A percentile compares a stretch with the other conserved stretches of the same genome.
Conservation (phyloP, 345 rosid species). For the Hibiscus tridactylites region DNA sequence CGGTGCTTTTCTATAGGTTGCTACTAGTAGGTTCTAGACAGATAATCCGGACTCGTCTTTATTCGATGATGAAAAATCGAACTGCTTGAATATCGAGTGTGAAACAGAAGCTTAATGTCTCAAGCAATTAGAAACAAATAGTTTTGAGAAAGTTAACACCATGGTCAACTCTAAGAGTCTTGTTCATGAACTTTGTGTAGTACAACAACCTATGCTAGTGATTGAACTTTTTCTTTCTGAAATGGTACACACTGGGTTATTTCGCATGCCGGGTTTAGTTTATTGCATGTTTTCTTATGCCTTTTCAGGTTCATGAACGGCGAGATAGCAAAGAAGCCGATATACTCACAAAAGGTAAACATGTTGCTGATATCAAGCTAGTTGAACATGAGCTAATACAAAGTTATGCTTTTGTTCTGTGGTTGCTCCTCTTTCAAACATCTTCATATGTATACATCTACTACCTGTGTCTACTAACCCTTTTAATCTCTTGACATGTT, state of each 20-base stretch:
- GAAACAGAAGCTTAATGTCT: background rate
- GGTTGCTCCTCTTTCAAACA: background rate
- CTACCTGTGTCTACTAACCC: background rate
- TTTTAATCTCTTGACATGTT: constrained; percentile 8
- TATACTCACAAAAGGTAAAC: constrained; percentile 42
- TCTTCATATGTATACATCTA: background rate
- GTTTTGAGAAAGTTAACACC: background rate
- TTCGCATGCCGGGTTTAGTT: background rate
- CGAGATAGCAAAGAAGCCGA: constrained; percentile 21
- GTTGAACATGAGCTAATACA: background rate
- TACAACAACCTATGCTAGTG: background rate
- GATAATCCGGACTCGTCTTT: background rate
- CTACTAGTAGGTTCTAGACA: background rate
- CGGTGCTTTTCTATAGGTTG: background rate
- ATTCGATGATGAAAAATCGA: background rate
- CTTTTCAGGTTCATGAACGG: constrained; percentile 32
- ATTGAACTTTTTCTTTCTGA: background rate
- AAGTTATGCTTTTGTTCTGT: background rate
- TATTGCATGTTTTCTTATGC: background rate
- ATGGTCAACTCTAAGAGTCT: background rate
- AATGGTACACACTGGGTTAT: background rate
- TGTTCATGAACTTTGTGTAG: background rate
- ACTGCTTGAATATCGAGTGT: background rate
- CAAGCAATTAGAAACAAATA: background rate
- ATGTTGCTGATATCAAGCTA: background rate